Percentiles rank a stretch among this genome's conserved stretches.
phyloP scores from a whole-genome alignment of 2,329 filamentous ascomycete species.

The Neocatenulostroma microsporum region DNA sequence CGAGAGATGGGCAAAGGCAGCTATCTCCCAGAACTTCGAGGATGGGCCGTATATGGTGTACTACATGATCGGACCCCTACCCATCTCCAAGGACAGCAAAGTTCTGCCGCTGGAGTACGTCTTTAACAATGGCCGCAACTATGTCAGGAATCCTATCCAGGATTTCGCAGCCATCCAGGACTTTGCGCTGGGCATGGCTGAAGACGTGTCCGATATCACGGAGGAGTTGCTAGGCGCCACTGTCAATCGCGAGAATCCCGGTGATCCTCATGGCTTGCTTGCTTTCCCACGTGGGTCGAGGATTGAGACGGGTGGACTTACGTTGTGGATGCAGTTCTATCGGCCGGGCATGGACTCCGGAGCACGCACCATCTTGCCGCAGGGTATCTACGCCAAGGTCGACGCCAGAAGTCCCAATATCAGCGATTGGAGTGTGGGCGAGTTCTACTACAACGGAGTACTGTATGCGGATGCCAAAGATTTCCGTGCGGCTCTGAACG shows the following conservation, averaged over 20 bases:
- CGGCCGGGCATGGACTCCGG: constrained; percentile 35
- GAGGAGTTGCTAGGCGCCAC: constrained; percentile 39
- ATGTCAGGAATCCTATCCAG: constrained; percentile 24
- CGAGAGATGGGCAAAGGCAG: constrained; percentile 38
- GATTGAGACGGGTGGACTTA: constrained; percentile 37
- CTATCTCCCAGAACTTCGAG: constrained; percentile 36
- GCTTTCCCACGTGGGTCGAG: constrained; percentile 35
- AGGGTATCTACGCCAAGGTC: constrained; percentile 37
- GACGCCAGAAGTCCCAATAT: constrained; percentile 46
- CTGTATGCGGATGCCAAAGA: constrained; percentile 45
- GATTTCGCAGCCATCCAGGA: constrained; percentile 20
- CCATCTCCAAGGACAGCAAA: constrained; percentile 32
- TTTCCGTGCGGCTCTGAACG: constrained; percentile 40
- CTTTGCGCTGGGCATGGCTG: constrained; percentile 23
- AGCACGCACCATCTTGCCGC: constrained; percentile 39
- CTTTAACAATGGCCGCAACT: constrained; percentile 34
- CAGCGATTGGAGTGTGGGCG: constrained; percentile 41
- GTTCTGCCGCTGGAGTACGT: constrained; percentile 37
- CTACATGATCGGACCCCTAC: constrained; percentile 45
- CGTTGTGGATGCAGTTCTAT: constrained; percentile 45
- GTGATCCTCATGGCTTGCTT: constrained; percentile 30
- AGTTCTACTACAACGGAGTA: constrained; percentile 49
- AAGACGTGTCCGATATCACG: constrained; percentile 36
- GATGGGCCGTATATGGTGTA: constrained; percentile 35
- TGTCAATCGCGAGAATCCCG: constrained; percentile 31